These are phyloP conservation scores for Colletotrichum sp. DNA, from an alignment of 2,329 filamentous ascomycete species.

Conservation along the genomic window DNA sequence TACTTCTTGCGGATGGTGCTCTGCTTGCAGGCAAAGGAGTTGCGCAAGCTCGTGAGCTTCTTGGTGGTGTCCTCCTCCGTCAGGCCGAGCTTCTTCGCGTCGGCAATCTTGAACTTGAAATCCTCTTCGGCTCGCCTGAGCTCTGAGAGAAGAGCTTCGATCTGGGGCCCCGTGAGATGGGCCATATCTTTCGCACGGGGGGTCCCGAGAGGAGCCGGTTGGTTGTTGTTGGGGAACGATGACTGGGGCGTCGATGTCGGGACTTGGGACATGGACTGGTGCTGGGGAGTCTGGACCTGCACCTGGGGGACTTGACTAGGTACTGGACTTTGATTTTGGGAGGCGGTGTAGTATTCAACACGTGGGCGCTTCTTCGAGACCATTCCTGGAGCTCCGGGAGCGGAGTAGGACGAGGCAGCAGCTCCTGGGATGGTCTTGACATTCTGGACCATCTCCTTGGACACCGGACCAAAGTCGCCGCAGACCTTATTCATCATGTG, in stretches of 20 bases:
- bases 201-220: neutral
- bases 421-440: neutral
- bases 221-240: neutral
- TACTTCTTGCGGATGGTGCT: constrained; percentile 63
- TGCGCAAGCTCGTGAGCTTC: constrained; percentile 48
- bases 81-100: neutral
- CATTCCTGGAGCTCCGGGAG: neutral
- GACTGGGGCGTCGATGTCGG: neutral
- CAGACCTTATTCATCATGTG: constrained; percentile 52
- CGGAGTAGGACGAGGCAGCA: neutral
- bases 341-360: neutral
- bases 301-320: neutral
- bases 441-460: neutral
- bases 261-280: neutral
- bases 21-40: constrained; percentile 60
- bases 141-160: constrained; percentile 36
- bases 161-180: neutral
- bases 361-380: neutral
- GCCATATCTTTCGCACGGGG: constrained; percentile 4
- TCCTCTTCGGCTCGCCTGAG: constrained; percentile 38
- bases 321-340: neutral
- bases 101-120: constrained; percentile 1
- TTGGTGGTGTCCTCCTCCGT: constrained; percentile 13
- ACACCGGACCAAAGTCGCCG: constrained; percentile 38
- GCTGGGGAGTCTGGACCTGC: neutral